Evolutionary conservation across 768 basidiomycete species (phyloP), one percentile per base, ranked within the genome.

Genomic region (Pulveroboletus sp.): DNA sequence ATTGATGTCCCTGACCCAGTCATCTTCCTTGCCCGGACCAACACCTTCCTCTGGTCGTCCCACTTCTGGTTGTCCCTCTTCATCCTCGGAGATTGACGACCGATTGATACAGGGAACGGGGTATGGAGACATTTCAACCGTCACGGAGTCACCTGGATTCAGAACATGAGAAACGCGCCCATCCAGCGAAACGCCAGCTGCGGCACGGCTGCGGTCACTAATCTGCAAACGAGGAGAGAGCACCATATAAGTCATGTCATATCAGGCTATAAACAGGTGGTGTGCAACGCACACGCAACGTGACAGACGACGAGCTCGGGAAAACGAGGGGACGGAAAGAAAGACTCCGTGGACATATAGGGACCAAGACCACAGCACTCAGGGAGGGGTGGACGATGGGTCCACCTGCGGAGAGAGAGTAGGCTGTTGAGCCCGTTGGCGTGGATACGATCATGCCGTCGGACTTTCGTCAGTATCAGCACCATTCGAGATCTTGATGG

Each of bases 1-100:
- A 67, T 95, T 95, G 68, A 96, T 96, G 63, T 96, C 93, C 47
- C 89, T 77, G n/a, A 94, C 92, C 93, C 93, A 96, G 59, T 93
- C 92, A 62, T 92, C 89, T 59, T 90, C 89, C 61, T 86, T 89
- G 11, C 89, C 86, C 23, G 83, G 86, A 9, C 79, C 79, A 22
- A 81, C 87, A 23, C 86, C 86, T 67, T 86, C 85, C 42, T 71
- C 75, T 37, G 75, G 68, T 34, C 72, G 69, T 35, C n/a, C n/a
- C n/a, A n/a, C n/a, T n/a, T n/a, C n/a, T 37, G 75, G 68, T 34
- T 71, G 69, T 35, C 67, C 66, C 24, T 73, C 67, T 19, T 62
- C 70, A 3, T 69, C 67, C 42, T 83, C 80, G 4, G 80, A 76
- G 50, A 88, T 86, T 2, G 87, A 89, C 19, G 88, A 89, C 19